These are phyloP conservation scores for Chenopodium formosanum DNA, from an alignment of 148 eudicot genomes.

Conservation along the genomic window DNA sequence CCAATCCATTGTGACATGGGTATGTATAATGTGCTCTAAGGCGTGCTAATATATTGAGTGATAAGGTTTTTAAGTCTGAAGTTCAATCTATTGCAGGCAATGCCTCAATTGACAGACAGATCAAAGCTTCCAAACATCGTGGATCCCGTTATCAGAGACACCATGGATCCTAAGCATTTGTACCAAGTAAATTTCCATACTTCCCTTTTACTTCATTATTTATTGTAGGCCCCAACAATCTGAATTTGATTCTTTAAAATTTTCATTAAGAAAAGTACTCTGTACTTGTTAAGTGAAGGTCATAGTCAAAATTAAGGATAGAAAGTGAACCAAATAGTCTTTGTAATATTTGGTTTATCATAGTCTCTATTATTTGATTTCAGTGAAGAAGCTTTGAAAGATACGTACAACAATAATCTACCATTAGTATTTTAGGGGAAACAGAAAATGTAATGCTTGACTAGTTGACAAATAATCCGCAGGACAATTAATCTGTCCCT, in stretches of 20 bases:
- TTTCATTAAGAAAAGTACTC: neutral
- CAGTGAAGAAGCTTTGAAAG: neutral
- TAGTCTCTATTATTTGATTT: no score
- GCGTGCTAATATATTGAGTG: neutral
- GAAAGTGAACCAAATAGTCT: no score
- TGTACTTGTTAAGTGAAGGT: neutral
- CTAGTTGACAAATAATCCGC: neutral
- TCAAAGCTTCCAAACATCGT: conserved; percentile 71
- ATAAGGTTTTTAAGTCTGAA: neutral
- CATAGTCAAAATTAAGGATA: neutral
- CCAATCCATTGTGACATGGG: conserved; percentile 95
- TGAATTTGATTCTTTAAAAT: neutral
- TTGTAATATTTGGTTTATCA: no score
- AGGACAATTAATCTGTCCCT: neutral
- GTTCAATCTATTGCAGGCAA: conserved; percentile 49
- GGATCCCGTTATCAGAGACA: conserved; percentile 72
- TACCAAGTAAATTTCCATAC: conserved; percentile 53
- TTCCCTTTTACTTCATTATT: neutral
- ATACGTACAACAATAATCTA: neutral
- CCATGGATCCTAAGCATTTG: conserved; percentile 82
- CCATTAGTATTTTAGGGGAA: neutral
- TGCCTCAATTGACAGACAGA: conserved; percentile 90
- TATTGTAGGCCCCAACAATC: neutral
- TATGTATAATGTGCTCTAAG: conserved; percentile 24
- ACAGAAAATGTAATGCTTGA: neutral